Conservation (phyloP, 805 yeast genomes). For the Nakazawaea pomicola region DNA sequence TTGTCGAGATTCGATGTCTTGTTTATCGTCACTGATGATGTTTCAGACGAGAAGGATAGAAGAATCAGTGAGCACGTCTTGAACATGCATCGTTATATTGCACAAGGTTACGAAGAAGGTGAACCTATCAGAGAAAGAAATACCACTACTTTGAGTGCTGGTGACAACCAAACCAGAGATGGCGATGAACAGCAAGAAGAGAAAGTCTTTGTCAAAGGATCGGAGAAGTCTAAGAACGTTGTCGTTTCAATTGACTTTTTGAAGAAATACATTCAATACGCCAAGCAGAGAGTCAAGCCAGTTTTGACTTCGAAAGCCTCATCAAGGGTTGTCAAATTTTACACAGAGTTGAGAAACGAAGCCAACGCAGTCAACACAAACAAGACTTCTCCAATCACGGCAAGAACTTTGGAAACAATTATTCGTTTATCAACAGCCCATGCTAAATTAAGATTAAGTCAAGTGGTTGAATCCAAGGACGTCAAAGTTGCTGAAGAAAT, state of each 20-base stretch:
- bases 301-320: conserved; percentile 73
- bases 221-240: conserved; percentile 34
- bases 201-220: conserved; percentile 75
- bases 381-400: conserved; percentile 90
- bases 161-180: conserved; percentile 47
- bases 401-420: conserved; percentile 95
- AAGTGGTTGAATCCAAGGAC: conserved; percentile 67
- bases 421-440: conserved; percentile 95
- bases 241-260: conserved; percentile 77
- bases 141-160: conserved; percentile 73
- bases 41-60: conserved; percentile 79
- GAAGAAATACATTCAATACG: conserved; percentile 89
- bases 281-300: conserved; percentile 84
- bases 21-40: conserved; percentile 94
- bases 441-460: conserved; percentile 88
- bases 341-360: conserved; percentile 78
- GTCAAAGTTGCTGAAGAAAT: conserved; percentile 83
- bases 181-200: conserved; percentile 42
- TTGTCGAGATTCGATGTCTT: conserved; percentile 94
- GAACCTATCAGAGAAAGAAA: conserved; percentile 84
- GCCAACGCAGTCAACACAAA: conserved; percentile 56
- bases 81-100: conserved; percentile 85
- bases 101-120: conserved; percentile 87
- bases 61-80: conserved; percentile 90
- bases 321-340: conserved; percentile 72